Evolutionary conservation across 2,329 filamentous ascomycete genomes (phyloP), one percentile per base, ranked within the genome.

Genomic region (Uncinocarpus reesii): DNA sequence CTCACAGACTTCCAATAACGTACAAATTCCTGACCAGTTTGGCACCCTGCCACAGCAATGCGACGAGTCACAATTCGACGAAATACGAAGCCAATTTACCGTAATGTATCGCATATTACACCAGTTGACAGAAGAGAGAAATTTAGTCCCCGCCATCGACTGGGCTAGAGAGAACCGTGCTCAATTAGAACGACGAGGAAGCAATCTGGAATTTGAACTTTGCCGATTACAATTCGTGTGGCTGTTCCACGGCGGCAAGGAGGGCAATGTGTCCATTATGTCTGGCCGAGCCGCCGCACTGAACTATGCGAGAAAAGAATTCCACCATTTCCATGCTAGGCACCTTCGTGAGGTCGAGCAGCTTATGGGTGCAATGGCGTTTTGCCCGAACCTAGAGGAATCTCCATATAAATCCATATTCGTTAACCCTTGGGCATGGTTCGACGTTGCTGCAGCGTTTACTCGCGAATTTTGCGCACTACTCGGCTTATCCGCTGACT

Each of bases 171-270:
- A 74, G 21, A 83, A 95, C 59, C 82, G 80, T 50, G 65, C 68
- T 4, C 73, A 80, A 21, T 74, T 98, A 2, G 87, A 95, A 60
- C 76, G 78, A 3, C 78, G 87, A 41, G 90, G 89, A 2, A 95
- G 87, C 60, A 95, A 94, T 57, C 77, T 98, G 1, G 90, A 96
- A 63, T 98, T 96, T 55, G 90, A 98, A 60, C 79, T 98, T 1
- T 86, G 83, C 67, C 84, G 87, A 55, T 73, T 96, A 15, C 87
- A 95, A 57, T 98, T 86, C 58, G 77, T 96, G 28, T 90, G 86
- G 77, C 75, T 95, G 1, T 95, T 93, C 66, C 79, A 83, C 53
- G 81, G 83, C 0, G 76, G 78, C 7, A 50, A 45, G 16, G 42
- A 51, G 15, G 40, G 43, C 8, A 36, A 48, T 20, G 40, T 46